These are phyloP conservation scores for Trichoderma sp. DNA, from an alignment of 2,329 filamentous ascomycete species.

Conservation along the genomic window DNA sequence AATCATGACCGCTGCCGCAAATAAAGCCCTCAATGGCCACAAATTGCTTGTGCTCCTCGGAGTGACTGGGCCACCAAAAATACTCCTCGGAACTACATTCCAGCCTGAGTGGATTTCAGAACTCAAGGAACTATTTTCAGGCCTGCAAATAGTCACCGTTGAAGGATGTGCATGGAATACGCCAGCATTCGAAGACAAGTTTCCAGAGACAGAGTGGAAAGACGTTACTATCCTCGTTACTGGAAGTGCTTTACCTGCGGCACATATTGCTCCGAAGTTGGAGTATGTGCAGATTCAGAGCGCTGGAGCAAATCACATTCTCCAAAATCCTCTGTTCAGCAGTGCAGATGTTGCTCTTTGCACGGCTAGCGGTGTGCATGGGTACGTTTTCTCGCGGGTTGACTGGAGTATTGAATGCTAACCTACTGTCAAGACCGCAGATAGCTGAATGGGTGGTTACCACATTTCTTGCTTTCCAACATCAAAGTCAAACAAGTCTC, in stretches of 20 bases:
- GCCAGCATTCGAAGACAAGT: slow-evolving; percentile 21
- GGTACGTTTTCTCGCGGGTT: slow-evolving; percentile 40
- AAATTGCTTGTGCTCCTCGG: slow-evolving; percentile 46
- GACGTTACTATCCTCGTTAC: slow-evolving; percentile 53
- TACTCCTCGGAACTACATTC: not conserved
- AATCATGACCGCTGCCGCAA: not conserved
- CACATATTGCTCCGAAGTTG: slow-evolving; percentile 49
- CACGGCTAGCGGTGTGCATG: slow-evolving; percentile 60
- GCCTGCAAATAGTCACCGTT: slow-evolving; percentile 43
- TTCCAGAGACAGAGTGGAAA: slow-evolving; percentile 46
- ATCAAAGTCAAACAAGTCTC: not conserved
- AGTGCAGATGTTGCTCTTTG: slow-evolving; percentile 54
- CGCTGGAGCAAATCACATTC: slow-evolving; percentile 55
- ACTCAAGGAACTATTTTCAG: slow-evolving; percentile 46
- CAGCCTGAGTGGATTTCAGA: slow-evolving; percentile 38
- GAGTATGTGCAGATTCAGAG: slow-evolving; percentile 56
- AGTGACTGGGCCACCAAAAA: slow-evolving; percentile 28
- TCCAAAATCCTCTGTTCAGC: slow-evolving; percentile 49
- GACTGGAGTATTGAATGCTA: not conserved
- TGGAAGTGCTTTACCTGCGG: slow-evolving; percentile 45
- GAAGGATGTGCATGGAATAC: slow-evolving; percentile 36
- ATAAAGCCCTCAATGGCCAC: slow-evolving; percentile 47
- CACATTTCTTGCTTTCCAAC: slow-evolving; percentile 47
- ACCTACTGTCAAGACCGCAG: slow-evolving; percentile 46
- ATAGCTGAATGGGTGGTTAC: slow-evolving; percentile 59